Base-by-base conservation (phyloP, 202 grass and related monocot species). In the Panicum virgatum region DNA sequence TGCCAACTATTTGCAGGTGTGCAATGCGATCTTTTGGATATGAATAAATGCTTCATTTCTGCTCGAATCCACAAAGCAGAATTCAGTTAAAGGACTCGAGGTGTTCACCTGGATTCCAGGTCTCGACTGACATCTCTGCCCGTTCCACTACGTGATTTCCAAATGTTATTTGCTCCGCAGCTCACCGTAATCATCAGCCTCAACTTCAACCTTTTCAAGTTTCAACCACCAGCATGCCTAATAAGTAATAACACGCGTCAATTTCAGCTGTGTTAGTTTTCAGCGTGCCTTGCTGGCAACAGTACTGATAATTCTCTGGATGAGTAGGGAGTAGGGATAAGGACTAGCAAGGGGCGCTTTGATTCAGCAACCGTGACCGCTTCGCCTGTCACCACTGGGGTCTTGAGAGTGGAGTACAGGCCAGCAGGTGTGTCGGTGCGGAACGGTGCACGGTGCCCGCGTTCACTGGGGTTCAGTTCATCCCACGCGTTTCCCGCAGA, bases 1-100 rank as follows among this genome's bases (percentile, higher is more conserved):
- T 77, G 65, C 78, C 72, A 77, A 82, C 12, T 85, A 77, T 81
- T 82, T 82, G 65, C 72, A 66, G 82, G 77, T 66, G 64, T 85
- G 87, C 87, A 80, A 81, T 48, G 61, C 36, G 56, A 64, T 69
- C 3, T 70, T 38, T 40, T 37, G 68, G 53, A 84, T 56, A 43
- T 54, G 61, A 52, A 52, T 75, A 61, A 12, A 64, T 53, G 30
- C 6, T 43, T 58, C 51, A 37, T 40, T 27, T 36, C 20, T 76
- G 19, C 73, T 26, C 6, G 40, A 30, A 27, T 67, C n/a, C 11
- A 22, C 12, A 61, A 42, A 12, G 8, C 5, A 19, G 9, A 22
- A 59, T 22, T 58, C 23, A 48, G 9, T 74, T 20, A 7, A 18
- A 73, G n/a, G n/a, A n/a, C n/a, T n/a, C n/a, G n/a, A n/a, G n/a